These are phyloP conservation scores for Mangifera indica DNA, from an alignment of 345 rosid genomes.

Conservation along the genomic window DNA sequence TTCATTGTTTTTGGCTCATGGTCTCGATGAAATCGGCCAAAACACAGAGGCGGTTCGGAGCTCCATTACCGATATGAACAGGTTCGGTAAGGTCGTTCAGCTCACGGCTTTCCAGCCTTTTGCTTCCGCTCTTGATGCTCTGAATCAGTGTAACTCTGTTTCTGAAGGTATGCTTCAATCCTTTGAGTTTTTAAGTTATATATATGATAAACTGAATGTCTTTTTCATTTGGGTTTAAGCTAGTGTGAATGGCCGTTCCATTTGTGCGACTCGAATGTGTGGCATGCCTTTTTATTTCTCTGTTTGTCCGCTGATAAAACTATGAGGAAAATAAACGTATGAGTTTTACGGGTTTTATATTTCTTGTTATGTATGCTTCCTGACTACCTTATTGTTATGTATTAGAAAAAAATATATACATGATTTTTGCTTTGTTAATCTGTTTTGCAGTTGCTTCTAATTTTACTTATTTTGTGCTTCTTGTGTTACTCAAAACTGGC, in stretches of 20 bases:
- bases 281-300: not conserved
- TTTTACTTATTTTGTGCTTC: too few relatives aligned
- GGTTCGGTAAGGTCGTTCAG: slow-evolving; percentile 79
- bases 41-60: slow-evolving; percentile 73
- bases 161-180: slow-evolving; percentile 60
- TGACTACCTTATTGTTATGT: not conserved
- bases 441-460: not conserved
- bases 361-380: not conserved
- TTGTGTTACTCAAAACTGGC: not conserved
- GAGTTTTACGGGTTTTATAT: not conserved
- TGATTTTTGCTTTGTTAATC: not conserved
- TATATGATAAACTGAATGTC: not conserved
- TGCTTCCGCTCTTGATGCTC: slow-evolving; percentile 68
- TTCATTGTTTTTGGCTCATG: slow-evolving; percentile 49
- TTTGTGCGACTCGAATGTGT: not conserved
- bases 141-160: slow-evolving; percentile 76
- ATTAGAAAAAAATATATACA: not conserved
- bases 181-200: too few relatives aligned
- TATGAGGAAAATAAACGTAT: not conserved
- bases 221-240: not conserved
- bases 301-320: not conserved
- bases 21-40: slow-evolving; percentile 82
- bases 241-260: not conserved
- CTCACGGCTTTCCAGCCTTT: slow-evolving; percentile 68
- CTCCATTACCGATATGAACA: slow-evolving; percentile 66